A percentile compares a stretch with the other conserved stretches of the same genome.
phyloP scores from a whole-genome alignment of 2,329 filamentous ascomycete genomes.

The Pochonia chlamydosporia region DNA sequence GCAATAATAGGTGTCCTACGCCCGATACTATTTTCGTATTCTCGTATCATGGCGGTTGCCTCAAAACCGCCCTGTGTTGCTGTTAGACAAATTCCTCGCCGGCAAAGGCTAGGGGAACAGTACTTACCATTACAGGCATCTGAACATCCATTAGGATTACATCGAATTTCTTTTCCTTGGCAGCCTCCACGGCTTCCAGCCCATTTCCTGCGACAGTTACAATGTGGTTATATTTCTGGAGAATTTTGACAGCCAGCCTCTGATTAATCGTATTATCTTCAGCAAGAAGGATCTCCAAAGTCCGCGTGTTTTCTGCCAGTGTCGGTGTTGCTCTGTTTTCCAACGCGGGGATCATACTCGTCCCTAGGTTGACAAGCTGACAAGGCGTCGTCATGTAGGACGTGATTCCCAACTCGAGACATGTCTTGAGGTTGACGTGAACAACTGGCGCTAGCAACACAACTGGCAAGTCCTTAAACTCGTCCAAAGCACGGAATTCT shows the following conservation, averaged over 20 bases:
- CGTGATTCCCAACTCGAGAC: constrained; percentile 91
- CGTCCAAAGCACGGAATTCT: constrained; percentile 76
- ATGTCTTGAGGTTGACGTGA: constrained; percentile 87
- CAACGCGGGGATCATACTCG: constrained; percentile 90
- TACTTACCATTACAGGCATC: constrained; percentile 93
- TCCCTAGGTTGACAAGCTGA: constrained; percentile 86
- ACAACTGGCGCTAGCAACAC: constrained; percentile 86
- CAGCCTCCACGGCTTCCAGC: constrained; percentile 84
- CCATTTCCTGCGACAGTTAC: constrained; percentile 94
- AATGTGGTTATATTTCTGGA: constrained; percentile 92
- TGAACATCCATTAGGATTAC: constrained; percentile 99
- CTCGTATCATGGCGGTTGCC: too few species aligned
- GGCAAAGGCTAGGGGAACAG: too few species aligned
- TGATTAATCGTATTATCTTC: constrained; percentile 99
- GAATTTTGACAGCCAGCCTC: constrained; percentile 88
- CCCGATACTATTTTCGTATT: too few species aligned
- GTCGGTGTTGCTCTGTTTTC: constrained; percentile 90
- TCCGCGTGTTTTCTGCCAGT: constrained; percentile 88
- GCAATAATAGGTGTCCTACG: too few species aligned
- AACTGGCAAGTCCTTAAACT: constrained; percentile 97
- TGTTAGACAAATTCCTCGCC: too few species aligned
- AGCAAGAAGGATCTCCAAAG: constrained; percentile 89
- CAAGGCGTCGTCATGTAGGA: constrained; percentile 99
- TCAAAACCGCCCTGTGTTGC: too few species aligned
- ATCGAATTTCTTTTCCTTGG: constrained; percentile 89